Evolutionary conservation across 108 stramenopile genomes (phyloP), one percentile per base, ranked within the genome.

Genomic region (Cyclotella choctawhatcheeana): DNA sequence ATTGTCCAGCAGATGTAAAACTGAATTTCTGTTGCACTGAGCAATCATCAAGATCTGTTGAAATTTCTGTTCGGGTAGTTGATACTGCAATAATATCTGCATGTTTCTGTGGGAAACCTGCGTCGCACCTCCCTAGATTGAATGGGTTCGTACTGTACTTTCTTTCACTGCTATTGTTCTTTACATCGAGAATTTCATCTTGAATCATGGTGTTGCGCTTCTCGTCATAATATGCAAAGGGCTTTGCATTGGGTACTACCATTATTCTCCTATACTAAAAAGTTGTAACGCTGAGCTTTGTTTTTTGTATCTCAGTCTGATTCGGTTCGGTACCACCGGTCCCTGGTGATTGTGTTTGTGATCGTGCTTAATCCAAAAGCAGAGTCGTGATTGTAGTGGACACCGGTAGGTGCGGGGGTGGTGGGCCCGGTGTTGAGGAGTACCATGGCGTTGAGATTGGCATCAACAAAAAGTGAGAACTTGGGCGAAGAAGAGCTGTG

Each of bases 11-110:
- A 3, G 37, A 56, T 10, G 44, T 12, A 69, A 69, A 69, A 69
- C 55, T 69, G 29, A 58, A 58, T 31, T 27, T 55, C 44, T 69
- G 52, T n/a, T 69, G 35, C 2, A 69, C 24, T 29, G 67, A 69
- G 16, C 13, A 26, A 22, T 69, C 67, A 14, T 69, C 67, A 44
- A 44, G 30, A 40, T 69, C 67, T 27, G 67, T 69, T 2, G 67
- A 69, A 7, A 69, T 18, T 26, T 69, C 67, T 29, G 67, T 69
- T 10, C 67, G 8, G 25, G 43, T 69, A 2, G 67, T 69, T 18
- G 67, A 55, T 20, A 27, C 2, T 18, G 43, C 67, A 44, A 33
- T 44, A 44, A 56, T 43, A n/a, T 32, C 8, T 61, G 35, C 26
- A 6, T 37, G 52, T 5, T 56, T 10, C 10, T 52, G 51, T 22